Conservation (phyloP, 768 basidiomycete species). For the Boletus pseudo-olivaceus region DNA sequence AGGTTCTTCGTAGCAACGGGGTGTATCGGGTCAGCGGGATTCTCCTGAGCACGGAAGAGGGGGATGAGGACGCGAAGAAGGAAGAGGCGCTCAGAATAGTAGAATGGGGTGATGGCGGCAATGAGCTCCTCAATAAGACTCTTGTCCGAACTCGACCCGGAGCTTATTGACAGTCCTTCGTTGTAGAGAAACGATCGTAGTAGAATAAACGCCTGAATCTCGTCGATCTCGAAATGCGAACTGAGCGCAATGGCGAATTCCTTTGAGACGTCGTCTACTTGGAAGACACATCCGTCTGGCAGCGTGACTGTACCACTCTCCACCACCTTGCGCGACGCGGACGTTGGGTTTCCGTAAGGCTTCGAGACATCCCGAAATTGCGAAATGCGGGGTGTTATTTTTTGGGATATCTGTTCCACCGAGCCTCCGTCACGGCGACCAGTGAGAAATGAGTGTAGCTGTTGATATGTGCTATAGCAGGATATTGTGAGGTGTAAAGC, state of each 20-base stretch:
- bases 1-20: constrained; percentile 52
- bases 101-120: constrained; percentile 75
- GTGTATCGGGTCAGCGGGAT: constrained; percentile 51
- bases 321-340: constrained; percentile 61
- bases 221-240: constrained; percentile 68
- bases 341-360: constrained; percentile 69
- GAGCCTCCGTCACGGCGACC: constrained; percentile 58
- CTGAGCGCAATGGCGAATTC: constrained; percentile 72
- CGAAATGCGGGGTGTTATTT: constrained; percentile 52
- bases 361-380: constrained; percentile 55
- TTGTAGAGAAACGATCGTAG: constrained; percentile 78
- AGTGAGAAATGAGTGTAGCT: constrained; percentile 57
- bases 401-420: constrained; percentile 55
- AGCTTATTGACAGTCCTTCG: constrained; percentile 57
- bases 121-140: constrained; percentile 38
- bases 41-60: constrained; percentile 68
- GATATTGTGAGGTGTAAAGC: constrained; percentile 1
- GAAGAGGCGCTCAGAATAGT: constrained; percentile 74
- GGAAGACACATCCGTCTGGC: constrained; percentile 58
- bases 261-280: constrained; percentile 67
- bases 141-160: constrained; percentile 43
- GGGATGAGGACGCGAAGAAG: constrained; percentile 67
- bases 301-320: constrained; percentile 67
- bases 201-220: constrained; percentile 72
- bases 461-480: constrained; percentile 53